phyloP scores from a whole-genome alignment of 805 yeast genomes.

The Yamadazyma phyllophila region DNA sequence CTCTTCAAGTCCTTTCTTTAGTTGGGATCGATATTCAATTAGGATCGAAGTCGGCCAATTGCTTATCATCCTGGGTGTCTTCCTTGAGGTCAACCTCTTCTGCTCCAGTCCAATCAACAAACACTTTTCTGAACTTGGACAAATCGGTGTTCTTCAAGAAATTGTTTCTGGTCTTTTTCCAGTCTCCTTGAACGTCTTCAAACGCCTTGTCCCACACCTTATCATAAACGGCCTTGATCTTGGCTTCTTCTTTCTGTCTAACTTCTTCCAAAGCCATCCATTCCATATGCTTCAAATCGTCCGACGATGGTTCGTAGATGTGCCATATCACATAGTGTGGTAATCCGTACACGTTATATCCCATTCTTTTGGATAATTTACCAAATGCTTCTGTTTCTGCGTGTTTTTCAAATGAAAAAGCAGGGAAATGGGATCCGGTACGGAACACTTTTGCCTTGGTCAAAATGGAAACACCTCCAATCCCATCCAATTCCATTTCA shows the following conservation, averaged over 20 bases:
- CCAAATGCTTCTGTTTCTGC: slow-evolving; percentile 99
- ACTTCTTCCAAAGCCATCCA: slow-evolving; percentile 84
- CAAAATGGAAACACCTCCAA: slow-evolving; percentile 94
- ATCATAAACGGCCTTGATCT: slow-evolving; percentile 62
- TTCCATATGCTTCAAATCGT: slow-evolving; percentile 80
- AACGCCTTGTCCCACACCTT: slow-evolving; percentile 77
- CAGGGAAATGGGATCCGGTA: slow-evolving; percentile 92
- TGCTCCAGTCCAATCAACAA: slow-evolving; percentile 70
- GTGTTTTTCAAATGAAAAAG: slow-evolving; percentile 91
- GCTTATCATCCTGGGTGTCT: slow-evolving; percentile 24
- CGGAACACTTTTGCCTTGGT: slow-evolving; percentile 85
- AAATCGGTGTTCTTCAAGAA: slow-evolving; percentile 78
- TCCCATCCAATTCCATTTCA: slow-evolving; percentile 92
- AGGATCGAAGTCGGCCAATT: slow-evolving; percentile 44
- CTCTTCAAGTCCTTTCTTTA: too few species aligned
- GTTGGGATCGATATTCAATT: too few species aligned
- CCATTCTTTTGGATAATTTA: slow-evolving; percentile 82
- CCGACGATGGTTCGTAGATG: slow-evolving; percentile 91
- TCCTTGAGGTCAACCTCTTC: slow-evolving; percentile 39
- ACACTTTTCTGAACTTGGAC: slow-evolving; percentile 44
- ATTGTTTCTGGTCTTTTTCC: slow-evolving; percentile 69
- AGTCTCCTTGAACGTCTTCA: slow-evolving; percentile 66
- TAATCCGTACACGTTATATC: slow-evolving; percentile 79
- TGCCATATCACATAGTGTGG: slow-evolving; percentile 98
- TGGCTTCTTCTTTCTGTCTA: slow-evolving; percentile 59